These are phyloP conservation scores for Leishmania guyanensis DNA, from an alignment of 208 protist genomes.

Conservation along the genomic window DNA sequence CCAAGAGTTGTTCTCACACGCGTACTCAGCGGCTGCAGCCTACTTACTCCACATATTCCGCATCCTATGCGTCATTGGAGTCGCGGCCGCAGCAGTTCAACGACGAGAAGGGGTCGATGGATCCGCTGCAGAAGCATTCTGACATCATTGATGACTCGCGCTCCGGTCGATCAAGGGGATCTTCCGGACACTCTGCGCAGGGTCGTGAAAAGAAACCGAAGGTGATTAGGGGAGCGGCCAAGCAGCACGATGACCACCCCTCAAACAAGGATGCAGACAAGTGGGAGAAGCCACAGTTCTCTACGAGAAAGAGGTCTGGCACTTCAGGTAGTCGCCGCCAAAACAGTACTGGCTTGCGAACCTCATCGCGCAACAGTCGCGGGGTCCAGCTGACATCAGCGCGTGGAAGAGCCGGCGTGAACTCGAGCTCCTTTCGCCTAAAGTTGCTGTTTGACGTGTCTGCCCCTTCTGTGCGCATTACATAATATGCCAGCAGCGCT, in stretches of 20 bases:
- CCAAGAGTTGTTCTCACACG: slow-evolving; percentile 10
- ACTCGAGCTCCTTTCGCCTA: slow-evolving; percentile 34
- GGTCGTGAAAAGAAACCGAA: not conserved
- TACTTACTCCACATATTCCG: not conserved
- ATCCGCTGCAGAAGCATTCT: not conserved
- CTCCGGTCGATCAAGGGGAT: not conserved
- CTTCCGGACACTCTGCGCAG: not conserved
- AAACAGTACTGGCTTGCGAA: not conserved
- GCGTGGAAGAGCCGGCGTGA: slow-evolving; percentile 2
- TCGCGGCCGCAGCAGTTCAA: not conserved
- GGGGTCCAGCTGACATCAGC: slow-evolving; percentile 10
- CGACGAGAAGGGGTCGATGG: not conserved
- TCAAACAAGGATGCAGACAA: not conserved
- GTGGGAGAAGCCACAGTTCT: slow-evolving; percentile 6
- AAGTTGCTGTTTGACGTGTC: slow-evolving; percentile 41
- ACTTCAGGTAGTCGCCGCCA: slow-evolving; percentile 10
- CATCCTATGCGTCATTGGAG: not conserved
- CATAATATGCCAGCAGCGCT: not conserved
- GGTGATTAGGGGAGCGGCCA: no score
- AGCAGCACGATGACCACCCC: not conserved
- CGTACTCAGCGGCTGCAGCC: slow-evolving; percentile 6
- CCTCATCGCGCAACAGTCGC: slow-evolving; percentile 17
- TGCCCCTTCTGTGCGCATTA: slow-evolving; percentile 18
- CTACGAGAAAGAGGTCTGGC: not conserved
- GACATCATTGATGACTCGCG: not conserved